Conservation (phyloP, 306 rosid species). For the Cyamopsis tetragonoloba region DNA sequence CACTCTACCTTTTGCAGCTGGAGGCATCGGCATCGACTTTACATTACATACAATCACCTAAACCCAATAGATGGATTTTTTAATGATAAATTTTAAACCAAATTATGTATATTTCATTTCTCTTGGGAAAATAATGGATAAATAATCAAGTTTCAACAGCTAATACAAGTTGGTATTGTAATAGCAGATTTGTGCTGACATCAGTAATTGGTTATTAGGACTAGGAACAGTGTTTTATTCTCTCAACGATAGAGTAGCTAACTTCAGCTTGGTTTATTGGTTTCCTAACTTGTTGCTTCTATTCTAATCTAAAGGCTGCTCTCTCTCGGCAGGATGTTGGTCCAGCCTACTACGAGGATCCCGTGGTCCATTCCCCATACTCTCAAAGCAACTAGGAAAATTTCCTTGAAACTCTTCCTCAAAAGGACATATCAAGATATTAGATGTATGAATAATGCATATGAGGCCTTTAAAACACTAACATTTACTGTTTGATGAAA, state of each 20-base stretch:
- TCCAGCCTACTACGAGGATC: no score
- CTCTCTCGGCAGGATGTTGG: no score
- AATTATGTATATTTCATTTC: no score
- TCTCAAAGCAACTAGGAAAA: not conserved
- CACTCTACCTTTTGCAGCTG: not conserved
- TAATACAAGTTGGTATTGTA: not conserved
- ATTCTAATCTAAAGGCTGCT: no score
- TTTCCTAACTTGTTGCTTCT: no score
- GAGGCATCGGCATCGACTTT: not conserved
- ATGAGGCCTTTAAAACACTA: not conserved
- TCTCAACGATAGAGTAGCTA: no score
- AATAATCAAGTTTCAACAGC: not conserved
- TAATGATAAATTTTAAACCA: no score
- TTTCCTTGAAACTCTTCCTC: not conserved
- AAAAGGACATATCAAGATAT: conserved; percentile 4
- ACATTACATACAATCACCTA: not conserved
- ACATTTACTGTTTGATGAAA: not conserved
- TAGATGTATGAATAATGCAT: no score
- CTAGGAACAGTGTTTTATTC: no score
- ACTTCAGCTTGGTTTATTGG: no score
- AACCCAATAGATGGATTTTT: no score
- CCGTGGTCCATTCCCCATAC: not conserved
- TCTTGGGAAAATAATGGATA: not conserved
- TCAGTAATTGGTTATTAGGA: not conserved
- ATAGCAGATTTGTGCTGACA: not conserved